Base-by-base conservation (phyloP, 768 basidiomycete genomes). In the Hericium alpestre region DNA sequence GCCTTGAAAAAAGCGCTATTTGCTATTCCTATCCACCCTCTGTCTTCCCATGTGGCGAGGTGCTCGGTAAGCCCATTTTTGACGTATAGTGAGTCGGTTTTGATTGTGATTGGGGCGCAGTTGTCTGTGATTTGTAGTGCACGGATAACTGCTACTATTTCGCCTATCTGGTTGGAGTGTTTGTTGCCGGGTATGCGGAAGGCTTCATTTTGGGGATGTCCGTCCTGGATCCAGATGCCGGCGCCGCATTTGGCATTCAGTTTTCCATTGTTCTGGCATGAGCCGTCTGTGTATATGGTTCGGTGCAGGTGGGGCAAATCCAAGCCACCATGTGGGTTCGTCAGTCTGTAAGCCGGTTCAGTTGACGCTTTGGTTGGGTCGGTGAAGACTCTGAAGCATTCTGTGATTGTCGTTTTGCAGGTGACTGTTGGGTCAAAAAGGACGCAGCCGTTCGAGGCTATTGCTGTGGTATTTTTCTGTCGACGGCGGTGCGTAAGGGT, bases 241-340 rank as follows among this genome's bases (percentile, higher is more conserved):
- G 58, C 52, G 0, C 70, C 70, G 0, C 65, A 65, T 8, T 0
- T 15, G 0, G 68, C 66, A 13, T 68, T 27, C 0, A 7, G 13
- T 5, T 57, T 61, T 0, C 66, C 63, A 18, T 70, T 70, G 0
- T 64, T 56, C 0, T 53, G 1, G 57, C 68, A 67, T 0, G 66
- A 65, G 0, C 70, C 66, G 22, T 70, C 69, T 0, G 68, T 72
- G 25, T 68, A 71, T 7, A 60, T 58, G 0, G 38, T 50, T 2
- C 18, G 10, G 0, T 2, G 20, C 12, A 39, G 6, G 41, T 51
- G 32, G 10, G 11, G 10, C 15, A 37, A 20, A 11, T 22, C 7
- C 1, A 20, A 1, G 5, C 22, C 22, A 1, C 43, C 27, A 0
- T 15, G 25, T 1, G 49, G 49, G 5, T 13, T 12, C 2, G 40